Evolutionary conservation across 2,329 filamentous ascomycete genomes (phyloP), one percentile per base, ranked within the genome.

Genomic region (Paraphaeosphaeria minitans): DNA sequence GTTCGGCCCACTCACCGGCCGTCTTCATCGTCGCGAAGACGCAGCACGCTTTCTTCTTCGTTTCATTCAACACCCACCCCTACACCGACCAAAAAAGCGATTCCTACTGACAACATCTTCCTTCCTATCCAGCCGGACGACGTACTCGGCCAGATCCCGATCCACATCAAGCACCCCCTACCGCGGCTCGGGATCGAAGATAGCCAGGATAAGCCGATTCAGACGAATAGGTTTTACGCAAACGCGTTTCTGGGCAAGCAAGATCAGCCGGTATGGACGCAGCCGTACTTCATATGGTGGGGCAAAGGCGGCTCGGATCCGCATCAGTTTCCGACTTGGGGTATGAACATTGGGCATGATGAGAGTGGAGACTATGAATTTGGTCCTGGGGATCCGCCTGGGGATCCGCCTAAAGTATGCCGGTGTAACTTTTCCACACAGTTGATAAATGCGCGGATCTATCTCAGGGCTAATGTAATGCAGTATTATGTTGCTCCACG

Each of bases 181-280:
- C 67, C 76, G 10, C 67, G 69, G 8, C 71, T 65, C 21, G 77
- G 77, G 1, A 68, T 77, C 6, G 77, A 80, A 35, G 75, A 78
- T 53, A 66, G 70, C 37, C 75, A 79, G 48, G 57, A 66, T 8
- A 70, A 70, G 16, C 75, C 88, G 3, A 78, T 91, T 47, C 81
- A 86, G 51, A 94, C 91, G 24, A 94, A 93, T 80, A 93, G 91
- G 55, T 83, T 83, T 66, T 83, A 82, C 57, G 77, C 88, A 66
- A 95, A 95, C 69, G 87, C 95, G 62, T 92, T 92, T 74, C 81
- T 97, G 0, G 89, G 87, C 4, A 83, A 83, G 45, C 92, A 96
- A 74, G 85, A 82, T 4, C 84, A 84, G 7, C 84, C 89, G 0
- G 83, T 88, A 0, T 97, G 89, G 77, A 88, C 90, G 0, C 89